phyloP scores from a whole-genome alignment of 2,329 filamentous ascomycete genomes.

The Colletotrichum sp. region DNA sequence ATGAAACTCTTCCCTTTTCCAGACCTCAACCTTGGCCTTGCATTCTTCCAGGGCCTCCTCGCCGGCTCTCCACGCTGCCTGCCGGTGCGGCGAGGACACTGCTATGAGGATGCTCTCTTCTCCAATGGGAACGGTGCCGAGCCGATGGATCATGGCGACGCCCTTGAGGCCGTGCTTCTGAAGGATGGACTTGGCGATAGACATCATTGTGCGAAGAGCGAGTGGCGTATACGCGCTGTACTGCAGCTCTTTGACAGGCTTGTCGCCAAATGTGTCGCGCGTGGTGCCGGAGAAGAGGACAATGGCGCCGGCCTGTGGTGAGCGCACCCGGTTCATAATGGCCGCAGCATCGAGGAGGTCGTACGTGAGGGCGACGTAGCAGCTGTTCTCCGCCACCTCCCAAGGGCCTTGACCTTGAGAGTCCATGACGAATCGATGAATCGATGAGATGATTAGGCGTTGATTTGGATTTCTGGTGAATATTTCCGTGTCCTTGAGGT shows the following conservation, averaged over 20 bases:
- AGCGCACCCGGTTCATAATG: conserved; percentile 72
- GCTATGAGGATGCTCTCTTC: conserved; percentile 94
- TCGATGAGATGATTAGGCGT: neutral
- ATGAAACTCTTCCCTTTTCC: conserved; percentile 91
- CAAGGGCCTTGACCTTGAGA: conserved; percentile 26
- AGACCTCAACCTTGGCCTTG: conserved; percentile 90
- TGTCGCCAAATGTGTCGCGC: conserved; percentile 73
- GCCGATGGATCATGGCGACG: conserved; percentile 82
- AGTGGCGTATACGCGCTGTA: conserved; percentile 78
- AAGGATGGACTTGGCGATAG: conserved; percentile 64
- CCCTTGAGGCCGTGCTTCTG: conserved; percentile 70
- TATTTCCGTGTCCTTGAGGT: neutral
- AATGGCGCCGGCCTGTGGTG: conserved; percentile 75
- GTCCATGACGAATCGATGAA: neutral
- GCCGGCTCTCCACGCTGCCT: conserved; percentile 84
- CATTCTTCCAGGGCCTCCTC: conserved; percentile 89
- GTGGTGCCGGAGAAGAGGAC: conserved; percentile 82
- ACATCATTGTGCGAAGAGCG: conserved; percentile 71
- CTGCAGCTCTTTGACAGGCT: conserved; percentile 75
- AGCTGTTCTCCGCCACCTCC: conserved; percentile 53
- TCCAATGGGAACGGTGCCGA: conserved; percentile 86
- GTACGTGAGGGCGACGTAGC: conserved; percentile 74
- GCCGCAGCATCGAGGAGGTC: conserved; percentile 60
- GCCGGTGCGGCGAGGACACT: conserved; percentile 81
- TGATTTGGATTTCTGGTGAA: neutral